phyloP scores from a whole-genome alignment of 306 rosid genomes.

The Dicorynia guianensis region DNA sequence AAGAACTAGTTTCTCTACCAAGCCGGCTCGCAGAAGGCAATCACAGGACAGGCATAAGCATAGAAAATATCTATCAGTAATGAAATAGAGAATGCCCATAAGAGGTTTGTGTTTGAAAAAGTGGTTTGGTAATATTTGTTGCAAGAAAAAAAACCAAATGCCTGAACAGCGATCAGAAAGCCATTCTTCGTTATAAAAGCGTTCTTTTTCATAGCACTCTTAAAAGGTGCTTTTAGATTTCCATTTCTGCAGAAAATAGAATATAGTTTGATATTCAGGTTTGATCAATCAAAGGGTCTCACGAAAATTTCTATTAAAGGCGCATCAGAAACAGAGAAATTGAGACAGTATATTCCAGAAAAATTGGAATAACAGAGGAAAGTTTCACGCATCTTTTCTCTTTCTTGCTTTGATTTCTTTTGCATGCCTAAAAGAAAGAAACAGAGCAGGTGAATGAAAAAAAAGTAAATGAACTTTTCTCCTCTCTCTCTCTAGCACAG shows the following conservation, averaged over 20 bases:
- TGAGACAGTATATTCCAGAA: too few relatives aligned
- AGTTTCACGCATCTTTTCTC: too few relatives aligned
- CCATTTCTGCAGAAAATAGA: constrained; percentile 52
- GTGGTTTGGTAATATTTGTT: not conserved
- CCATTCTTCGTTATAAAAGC: constrained; percentile 83
- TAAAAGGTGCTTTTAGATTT: constrained; percentile 60
- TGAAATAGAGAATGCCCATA: not conserved
- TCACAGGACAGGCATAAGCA: constrained; percentile 86
- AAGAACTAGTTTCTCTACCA: constrained; percentile 70
- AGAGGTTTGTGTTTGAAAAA: not conserved
- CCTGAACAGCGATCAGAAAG: constrained; percentile 63
- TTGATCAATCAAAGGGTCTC: not conserved
- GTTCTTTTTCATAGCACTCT: constrained; percentile 73
- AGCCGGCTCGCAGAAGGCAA: constrained; percentile 82
- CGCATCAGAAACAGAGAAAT: too few relatives aligned
- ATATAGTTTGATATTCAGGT: not conserved
- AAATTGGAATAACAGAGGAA: too few relatives aligned
- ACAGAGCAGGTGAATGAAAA: too few relatives aligned
- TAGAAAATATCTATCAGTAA: constrained; percentile 64
- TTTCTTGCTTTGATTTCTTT: too few relatives aligned
- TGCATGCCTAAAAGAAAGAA: too few relatives aligned
- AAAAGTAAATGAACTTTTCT: too few relatives aligned
- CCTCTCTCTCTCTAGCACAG: too few relatives aligned
- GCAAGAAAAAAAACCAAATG: constrained; percentile 54
- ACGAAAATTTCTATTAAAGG: too few relatives aligned